These are phyloP conservation scores for Colletotrichum sp. DNA, from an alignment of 2,329 filamentous ascomycete genomes.

Conservation along the genomic window DNA sequence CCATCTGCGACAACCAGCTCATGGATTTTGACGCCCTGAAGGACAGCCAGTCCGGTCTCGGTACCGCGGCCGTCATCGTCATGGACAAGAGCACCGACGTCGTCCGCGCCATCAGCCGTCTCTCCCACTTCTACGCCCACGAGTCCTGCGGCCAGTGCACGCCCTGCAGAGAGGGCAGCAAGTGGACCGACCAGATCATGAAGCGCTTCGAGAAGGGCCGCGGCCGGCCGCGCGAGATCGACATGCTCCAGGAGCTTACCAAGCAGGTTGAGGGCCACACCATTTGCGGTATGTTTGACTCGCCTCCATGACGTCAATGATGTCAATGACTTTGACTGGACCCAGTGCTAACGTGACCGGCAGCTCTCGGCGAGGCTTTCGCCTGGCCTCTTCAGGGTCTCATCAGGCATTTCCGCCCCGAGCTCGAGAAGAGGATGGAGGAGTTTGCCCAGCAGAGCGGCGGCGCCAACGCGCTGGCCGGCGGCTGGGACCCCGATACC, in stretches of 20 bases:
- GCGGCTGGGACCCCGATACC: slow-evolving; percentile 83
- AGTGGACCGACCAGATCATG: slow-evolving; percentile 99
- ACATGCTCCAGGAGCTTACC: slow-evolving; percentile 98
- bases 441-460: slow-evolving; percentile 76
- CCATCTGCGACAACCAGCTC: slow-evolving; percentile 88
- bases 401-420: slow-evolving; percentile 96
- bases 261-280: slow-evolving; percentile 99
- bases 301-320: neutral
- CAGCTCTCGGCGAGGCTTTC: slow-evolving; percentile 93
- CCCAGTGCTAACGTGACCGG: slow-evolving; percentile 30
- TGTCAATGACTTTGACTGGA: neutral
- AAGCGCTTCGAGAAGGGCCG: slow-evolving; percentile 90
- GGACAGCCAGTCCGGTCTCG: slow-evolving; percentile 95
- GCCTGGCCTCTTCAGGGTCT: slow-evolving; percentile 98
- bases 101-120: slow-evolving; percentile 88
- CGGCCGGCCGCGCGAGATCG: slow-evolving; percentile 90
- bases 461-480: slow-evolving; percentile 73
- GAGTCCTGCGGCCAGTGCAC: slow-evolving; percentile 99
- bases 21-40: slow-evolving; percentile 99
- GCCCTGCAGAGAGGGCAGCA: slow-evolving; percentile 97
- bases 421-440: slow-evolving; percentile 90
- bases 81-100: slow-evolving; percentile 99
- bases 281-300: slow-evolving; percentile 77
- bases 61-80: slow-evolving; percentile 96
- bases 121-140: slow-evolving; percentile 97